Evolutionary conservation across 495 filamentous ascomycete genomes (phyloP).

Genomic region (Mycothermus thermophilus): DNA sequence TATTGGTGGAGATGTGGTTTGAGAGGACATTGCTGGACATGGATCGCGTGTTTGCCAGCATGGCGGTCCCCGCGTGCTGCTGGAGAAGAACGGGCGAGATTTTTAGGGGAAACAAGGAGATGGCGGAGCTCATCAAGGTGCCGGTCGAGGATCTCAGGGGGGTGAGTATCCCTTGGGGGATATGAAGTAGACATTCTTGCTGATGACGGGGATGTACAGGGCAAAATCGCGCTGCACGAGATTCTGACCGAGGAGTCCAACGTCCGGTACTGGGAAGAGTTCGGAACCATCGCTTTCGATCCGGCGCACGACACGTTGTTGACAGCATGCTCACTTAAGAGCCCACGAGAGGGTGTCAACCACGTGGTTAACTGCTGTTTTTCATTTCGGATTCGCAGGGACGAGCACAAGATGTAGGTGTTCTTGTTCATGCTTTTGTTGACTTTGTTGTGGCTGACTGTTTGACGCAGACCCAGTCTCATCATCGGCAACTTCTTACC

Average conservation of each 20-base stretch:
- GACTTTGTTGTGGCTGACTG: background rate
- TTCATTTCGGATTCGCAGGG: conserved; percentile 87
- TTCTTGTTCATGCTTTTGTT: conserved; percentile 1
- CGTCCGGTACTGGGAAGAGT: conserved; percentile 98
- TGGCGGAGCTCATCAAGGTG: conserved; percentile 92
- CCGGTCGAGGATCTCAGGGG: conserved; percentile 83
- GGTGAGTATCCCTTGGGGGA: conserved; percentile 38
- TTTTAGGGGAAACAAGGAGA: conserved; percentile 94
- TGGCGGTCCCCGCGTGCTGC: conserved; percentile 96
- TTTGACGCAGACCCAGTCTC: conserved; percentile 56
- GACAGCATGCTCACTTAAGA: conserved; percentile 85
- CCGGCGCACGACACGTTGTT: conserved; percentile 91
- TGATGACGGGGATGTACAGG: conserved; percentile 39
- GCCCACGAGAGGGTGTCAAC: conserved; percentile 56
- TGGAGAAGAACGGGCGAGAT: conserved; percentile 97
- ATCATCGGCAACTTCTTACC: conserved; percentile 51
- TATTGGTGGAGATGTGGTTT: conserved; percentile 97
- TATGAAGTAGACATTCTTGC: no score
- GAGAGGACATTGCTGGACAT: conserved; percentile 90
- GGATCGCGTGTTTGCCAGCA: conserved; percentile 94
- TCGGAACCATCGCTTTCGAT: conserved; percentile 96
- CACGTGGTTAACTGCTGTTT: conserved; percentile 85
- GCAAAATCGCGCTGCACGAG: conserved; percentile 88
- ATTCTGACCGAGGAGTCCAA: conserved; percentile 87
- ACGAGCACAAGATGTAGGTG: conserved; percentile 91